Base-by-base conservation (phyloP, 768 basidiomycete species). In the Porpolomopsis calyptriformis region DNA sequence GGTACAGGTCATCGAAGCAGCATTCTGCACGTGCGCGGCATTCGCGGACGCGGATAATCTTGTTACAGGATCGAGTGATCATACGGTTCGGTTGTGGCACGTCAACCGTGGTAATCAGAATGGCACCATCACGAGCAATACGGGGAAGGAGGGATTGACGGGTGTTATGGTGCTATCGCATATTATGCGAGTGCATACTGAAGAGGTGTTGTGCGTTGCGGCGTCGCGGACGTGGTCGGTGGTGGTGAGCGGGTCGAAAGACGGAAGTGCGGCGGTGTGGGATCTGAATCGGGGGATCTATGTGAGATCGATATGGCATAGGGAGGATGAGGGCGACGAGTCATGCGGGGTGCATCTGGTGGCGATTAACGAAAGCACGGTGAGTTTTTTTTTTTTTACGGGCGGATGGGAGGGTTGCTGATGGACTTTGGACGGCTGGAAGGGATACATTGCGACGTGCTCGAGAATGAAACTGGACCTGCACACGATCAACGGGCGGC, bases 391-490 rank as follows among this genome's bases (percentile, higher is more conserved):
- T 20, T 19, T 43, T 4, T 23, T 26, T 35, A 1, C 27, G 10
- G 16, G 11, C 5, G 23, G n/a, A 42, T 10, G 54, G 18, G 35
- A 36, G 47, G 31, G 43, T 40, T 14, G 6, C 25, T 8, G 49
- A 22, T 36, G 37, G 8, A 16, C 19, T 25, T 25, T 40, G n/a
- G n/a, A n/a, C n/a, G n/a, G n/a, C n/a, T n/a, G n/a, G 5, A 51
- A 93, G 90, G 92, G 92, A 9, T 82, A 87, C 60, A 81, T 94
- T 44, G 89, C 88, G 0, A 80, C 89, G 0, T 90, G 87, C 52
- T 92, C 91, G 2, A 61, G 70, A 20, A 62, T 71, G 1, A 77
- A 77, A 45, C 61, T 96, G 12, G 83, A 78, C 59, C 63, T 93
- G 12, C 88, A 91, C 61, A 94, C 89, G 0, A 73, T 94, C 64